Evolutionary conservation across 2,329 filamentous ascomycete species (phyloP).

Genomic region (Diaporthe sp.): DNA sequence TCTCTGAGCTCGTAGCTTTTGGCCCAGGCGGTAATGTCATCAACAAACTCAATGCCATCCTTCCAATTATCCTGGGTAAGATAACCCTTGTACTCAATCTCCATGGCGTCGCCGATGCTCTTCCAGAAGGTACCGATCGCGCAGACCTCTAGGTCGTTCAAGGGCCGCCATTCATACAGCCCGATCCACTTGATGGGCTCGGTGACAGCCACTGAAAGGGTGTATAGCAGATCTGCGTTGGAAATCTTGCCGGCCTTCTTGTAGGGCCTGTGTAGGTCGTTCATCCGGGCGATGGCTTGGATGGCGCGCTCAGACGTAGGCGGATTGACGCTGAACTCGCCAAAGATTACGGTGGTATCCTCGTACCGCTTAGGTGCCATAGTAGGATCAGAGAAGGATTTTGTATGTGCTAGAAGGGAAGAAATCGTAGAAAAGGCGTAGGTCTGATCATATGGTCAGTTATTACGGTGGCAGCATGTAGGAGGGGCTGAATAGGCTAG

Average conservation of each 20-base stretch:
- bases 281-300: conserved; percentile 54
- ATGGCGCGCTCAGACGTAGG: conserved; percentile 54
- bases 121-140: conserved; percentile 81
- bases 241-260: conserved; percentile 51
- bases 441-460: conserved; percentile 48
- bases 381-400: conserved; percentile 51
- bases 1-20: conserved; percentile 69
- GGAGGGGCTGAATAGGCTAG: not conserved
- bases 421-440: conserved; percentile 57
- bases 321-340: conserved; percentile 54
- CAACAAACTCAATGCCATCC: conserved; percentile 66
- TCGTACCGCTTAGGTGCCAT: conserved; percentile 58
- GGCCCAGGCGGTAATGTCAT: conserved; percentile 64
- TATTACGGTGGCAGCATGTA: not conserved
- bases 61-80: conserved; percentile 57
- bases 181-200: conserved; percentile 76
- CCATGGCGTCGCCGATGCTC: conserved; percentile 78
- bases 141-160: conserved; percentile 77
- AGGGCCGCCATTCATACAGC: conserved; percentile 77
- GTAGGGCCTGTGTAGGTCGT: conserved; percentile 56
- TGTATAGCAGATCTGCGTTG: conserved; percentile 56
- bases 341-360: conserved; percentile 56
- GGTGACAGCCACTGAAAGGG: conserved; percentile 70
- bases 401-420: conserved; percentile 53
- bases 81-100: conserved; percentile 65